phyloP scores from a whole-genome alignment of 2,329 filamentous ascomycete species.

The Xylariales sp. region DNA sequence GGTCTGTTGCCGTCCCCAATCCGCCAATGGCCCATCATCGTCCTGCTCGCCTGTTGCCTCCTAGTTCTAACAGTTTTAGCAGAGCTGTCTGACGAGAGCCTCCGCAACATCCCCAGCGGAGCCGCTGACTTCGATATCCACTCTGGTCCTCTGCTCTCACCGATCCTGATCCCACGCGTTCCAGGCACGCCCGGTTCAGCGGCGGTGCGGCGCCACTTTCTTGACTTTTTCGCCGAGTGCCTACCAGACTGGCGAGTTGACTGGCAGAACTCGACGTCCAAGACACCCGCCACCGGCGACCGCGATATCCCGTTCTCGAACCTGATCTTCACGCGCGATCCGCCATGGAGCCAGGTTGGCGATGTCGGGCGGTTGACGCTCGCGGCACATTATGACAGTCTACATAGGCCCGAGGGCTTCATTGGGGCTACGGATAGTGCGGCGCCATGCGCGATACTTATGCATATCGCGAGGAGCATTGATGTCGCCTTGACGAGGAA shows the following conservation, averaged over 20 bases:
- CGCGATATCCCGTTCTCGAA: constrained; percentile 78
- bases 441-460: constrained; percentile 86
- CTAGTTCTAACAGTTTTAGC: no score
- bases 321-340: constrained; percentile 80
- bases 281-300: constrained; percentile 70
- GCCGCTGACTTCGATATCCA: constrained; percentile 74
- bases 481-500: constrained; percentile 75
- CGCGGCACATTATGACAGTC: constrained; percentile 91
- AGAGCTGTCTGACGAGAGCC: constrained; percentile 70
- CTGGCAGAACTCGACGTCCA: constrained; percentile 86
- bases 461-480: constrained; percentile 78
- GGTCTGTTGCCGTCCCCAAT: no score
- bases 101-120: constrained; percentile 67
- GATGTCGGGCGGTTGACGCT: constrained; percentile 78
- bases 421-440: constrained; percentile 93
- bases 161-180: constrained; percentile 83
- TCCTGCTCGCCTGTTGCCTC: no score
- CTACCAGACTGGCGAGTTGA: constrained; percentile 76
- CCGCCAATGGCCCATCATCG: no score
- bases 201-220: constrained; percentile 74
- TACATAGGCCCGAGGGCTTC: constrained; percentile 75
- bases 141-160: constrained; percentile 70
- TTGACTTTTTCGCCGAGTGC: constrained; percentile 69
- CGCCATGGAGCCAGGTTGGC: constrained; percentile 70
- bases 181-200: constrained; percentile 75